Evolutionary conservation across 495 filamentous ascomycete genomes (phyloP), one percentile per base, ranked within the genome.

Genomic region (Hypoxylon crocopeplum): DNA sequence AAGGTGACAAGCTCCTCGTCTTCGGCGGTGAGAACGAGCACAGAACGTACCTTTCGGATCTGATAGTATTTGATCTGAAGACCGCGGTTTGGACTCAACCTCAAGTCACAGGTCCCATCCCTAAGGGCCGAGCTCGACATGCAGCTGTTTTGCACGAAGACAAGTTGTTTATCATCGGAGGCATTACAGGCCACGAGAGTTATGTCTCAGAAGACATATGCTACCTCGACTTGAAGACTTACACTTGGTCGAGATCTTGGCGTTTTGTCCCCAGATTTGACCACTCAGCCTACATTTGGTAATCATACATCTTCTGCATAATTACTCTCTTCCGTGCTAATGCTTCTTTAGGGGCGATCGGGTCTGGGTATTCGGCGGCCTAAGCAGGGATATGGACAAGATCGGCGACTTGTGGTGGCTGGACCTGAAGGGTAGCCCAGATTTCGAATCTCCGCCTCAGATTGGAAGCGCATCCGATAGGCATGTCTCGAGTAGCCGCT

Each of bases 11-110:
- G 70, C 79, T 98, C 21, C 81, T 98, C 12, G 90, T 98, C 6
- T 98, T 96, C 66, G 94, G 94, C 33, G 94, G 94, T 34, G 94
- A 98, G 76, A 98, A 98, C 71, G 94, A 98, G 65, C 94, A 97
- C 69, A 84, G 93, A 36, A 91, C 92, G 45, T 95, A 96, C 69
- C 87, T 98, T 5, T 95, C 92, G 15, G 94, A 98, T 73, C 83
- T 98, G 30, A 92, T 98, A 52, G 92, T 98, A 42, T 93, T 98
- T 64, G 93, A 98, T 72, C 82, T 98, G 22, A 87, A 90, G 64
- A 96, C 89, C 10, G 92, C 92, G 24, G 87, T 92, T 62, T 98
- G 94, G 94, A 92, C 89, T 4, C 90, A 96, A 53, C 94, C 95
- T 3, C 83, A 91, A 51, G 86, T 97, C 12, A 81, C 84, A 30